A percentile compares a stretch with the other conserved stretches of the same genome.
Conservation (phyloP, 371 early-diverging fungal genomes). For the Saksenaea oblongispora region DNA sequence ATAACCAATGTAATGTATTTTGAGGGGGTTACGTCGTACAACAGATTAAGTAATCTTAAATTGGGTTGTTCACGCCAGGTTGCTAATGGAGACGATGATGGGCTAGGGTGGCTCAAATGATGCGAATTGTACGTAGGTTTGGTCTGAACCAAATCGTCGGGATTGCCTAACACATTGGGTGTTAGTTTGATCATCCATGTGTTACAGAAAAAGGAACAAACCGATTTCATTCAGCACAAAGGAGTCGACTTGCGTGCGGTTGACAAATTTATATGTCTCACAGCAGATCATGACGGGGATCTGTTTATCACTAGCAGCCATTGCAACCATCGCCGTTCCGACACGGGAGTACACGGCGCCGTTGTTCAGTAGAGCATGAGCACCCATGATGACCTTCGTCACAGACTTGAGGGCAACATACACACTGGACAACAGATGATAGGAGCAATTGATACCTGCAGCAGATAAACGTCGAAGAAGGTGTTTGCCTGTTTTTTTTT, state of each 20-base stretch:
- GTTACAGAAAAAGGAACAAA: constrained; percentile 11
- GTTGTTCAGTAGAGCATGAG: constrained; percentile 89
- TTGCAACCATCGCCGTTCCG: constrained; percentile 92
- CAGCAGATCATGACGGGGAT: constrained; percentile 96
- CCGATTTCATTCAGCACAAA: constrained; percentile 96
- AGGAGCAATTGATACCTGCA: constrained; percentile 80
- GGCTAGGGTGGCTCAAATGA: constrained; percentile 17
- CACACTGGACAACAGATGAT: constrained; percentile 66
- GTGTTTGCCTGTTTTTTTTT: constrained; percentile 58
- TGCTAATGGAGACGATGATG: constrained; percentile 33
- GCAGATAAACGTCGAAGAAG: constrained; percentile 62
- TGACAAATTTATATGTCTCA: constrained; percentile 96
- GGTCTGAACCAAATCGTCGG: constrained; percentile 75
- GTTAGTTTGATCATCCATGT: no score
- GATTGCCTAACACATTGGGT: no score
- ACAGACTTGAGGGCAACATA: constrained; percentile 82
- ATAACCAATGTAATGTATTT: constrained; percentile 89
- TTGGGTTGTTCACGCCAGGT: constrained; percentile 70
- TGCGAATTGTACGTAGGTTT: constrained; percentile 37
- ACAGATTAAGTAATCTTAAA: constrained; percentile 82
- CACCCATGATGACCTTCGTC: constrained; percentile 93
- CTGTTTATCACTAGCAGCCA: constrained; percentile 85
- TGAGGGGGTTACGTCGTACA: constrained; percentile 95
- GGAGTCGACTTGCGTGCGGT: constrained; percentile 91
- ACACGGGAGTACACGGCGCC: constrained; percentile 91